These are phyloP conservation scores for Panicum miliaceum DNA, from an alignment of 176 grass and related monocot species.

Conservation along the genomic window DNA sequence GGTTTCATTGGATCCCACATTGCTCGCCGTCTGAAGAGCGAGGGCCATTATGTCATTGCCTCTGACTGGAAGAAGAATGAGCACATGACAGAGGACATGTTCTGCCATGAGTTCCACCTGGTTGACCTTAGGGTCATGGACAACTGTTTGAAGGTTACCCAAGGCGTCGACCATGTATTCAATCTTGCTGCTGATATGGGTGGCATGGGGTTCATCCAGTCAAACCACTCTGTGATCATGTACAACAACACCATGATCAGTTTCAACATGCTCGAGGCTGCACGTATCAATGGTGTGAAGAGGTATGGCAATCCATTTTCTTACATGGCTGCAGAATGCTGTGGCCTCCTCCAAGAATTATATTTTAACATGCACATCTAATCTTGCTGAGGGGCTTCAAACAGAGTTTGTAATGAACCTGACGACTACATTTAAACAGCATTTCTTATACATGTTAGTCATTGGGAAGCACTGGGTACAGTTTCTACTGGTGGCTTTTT, in stretches of 20 bases:
- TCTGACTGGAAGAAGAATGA: conserved; percentile 98
- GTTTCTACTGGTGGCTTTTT: background rate
- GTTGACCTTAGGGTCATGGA: conserved; percentile 91
- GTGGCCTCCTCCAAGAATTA: background rate
- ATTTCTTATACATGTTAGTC: background rate
- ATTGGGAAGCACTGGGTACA: background rate
- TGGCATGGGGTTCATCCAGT: conserved; percentile 92
- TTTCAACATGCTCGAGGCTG: conserved; percentile 89
- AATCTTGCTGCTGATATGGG: conserved; percentile 95
- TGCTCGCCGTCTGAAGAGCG: conserved; percentile 74
- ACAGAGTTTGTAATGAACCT: background rate
- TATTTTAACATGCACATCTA: background rate
- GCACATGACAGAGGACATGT: conserved; percentile 92
- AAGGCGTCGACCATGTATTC: conserved; percentile 70
- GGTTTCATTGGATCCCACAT: conserved; percentile 92
- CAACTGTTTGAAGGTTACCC: conserved; percentile 84
- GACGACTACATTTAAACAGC: background rate
- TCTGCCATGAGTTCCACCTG: conserved; percentile 90
- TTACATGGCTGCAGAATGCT: background rate
- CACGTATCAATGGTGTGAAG: conserved; percentile 82
- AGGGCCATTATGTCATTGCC: conserved; percentile 84
- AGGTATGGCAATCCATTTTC: conserved; percentile 45
- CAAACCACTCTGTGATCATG: conserved; percentile 86
- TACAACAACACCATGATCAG: conserved; percentile 98
- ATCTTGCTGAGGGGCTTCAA: background rate